phyloP scores from a whole-genome alignment of 2,329 filamentous ascomycete species.

The Xylaria arbuscula region DNA sequence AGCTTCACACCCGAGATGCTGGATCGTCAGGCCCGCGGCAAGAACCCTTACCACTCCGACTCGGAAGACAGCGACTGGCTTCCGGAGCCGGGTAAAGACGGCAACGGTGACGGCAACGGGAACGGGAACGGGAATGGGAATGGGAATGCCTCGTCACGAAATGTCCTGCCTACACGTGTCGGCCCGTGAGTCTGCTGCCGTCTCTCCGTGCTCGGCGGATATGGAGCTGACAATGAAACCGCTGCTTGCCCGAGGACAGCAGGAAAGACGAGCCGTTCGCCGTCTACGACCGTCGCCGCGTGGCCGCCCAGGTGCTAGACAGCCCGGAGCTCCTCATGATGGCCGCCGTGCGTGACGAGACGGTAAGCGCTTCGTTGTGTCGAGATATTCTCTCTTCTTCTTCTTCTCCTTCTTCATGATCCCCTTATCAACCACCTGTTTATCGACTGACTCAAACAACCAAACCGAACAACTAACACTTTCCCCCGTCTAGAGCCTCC shows the following conservation, averaged over 20 bases:
- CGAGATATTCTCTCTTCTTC: too few species aligned
- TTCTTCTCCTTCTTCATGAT: neutral
- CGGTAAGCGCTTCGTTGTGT: constrained; percentile 57
- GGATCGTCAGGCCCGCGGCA: constrained; percentile 69
- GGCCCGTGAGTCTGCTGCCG: constrained; percentile 23
- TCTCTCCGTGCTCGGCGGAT: neutral
- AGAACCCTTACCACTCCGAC: constrained; percentile 61
- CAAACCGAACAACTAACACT: neutral
- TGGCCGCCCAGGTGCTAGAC: constrained; percentile 66
- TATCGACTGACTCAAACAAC: constrained; percentile 14
- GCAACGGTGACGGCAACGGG: neutral
- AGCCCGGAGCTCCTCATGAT: constrained; percentile 69
- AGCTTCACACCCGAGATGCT: constrained; percentile 63
- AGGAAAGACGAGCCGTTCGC: constrained; percentile 53
- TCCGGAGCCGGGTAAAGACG: neutral
- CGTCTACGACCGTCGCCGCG: constrained; percentile 57
- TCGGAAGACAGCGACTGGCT: constrained; percentile 34
- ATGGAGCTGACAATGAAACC: neutral
- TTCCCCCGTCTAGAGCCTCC: constrained; percentile 59
- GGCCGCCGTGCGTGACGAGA: constrained; percentile 64
- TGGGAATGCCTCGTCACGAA: neutral
- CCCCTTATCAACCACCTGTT: neutral
- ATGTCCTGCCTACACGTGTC: neutral
- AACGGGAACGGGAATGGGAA: neutral
- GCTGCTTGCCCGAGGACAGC: neutral